phyloP scores from a whole-genome alignment of 2,329 filamentous ascomycete species.

The Trichoderma sp. region DNA sequence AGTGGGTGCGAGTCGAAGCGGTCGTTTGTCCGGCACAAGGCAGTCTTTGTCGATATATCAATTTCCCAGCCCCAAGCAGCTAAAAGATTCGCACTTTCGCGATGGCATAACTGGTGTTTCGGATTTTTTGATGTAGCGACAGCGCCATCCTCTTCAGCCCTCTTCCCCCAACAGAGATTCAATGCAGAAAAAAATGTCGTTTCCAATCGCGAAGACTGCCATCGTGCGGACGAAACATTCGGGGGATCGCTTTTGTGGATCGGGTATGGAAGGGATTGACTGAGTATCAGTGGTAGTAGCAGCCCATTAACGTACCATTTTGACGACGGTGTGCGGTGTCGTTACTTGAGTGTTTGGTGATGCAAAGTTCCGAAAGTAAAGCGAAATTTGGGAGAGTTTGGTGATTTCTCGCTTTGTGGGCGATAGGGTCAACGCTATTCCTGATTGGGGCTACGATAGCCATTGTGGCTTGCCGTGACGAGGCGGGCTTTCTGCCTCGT shows the following conservation, averaged over 20 bases:
- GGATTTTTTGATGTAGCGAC: background rate
- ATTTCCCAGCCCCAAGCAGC: background rate
- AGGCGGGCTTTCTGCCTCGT: constrained; percentile 24
- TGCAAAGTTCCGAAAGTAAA: constrained; percentile 37
- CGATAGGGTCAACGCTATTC: constrained; percentile 38
- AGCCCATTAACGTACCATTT: constrained; percentile 42
- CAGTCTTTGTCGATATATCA: constrained; percentile 20
- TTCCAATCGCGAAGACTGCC: constrained; percentile 27
- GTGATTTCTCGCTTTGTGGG: constrained; percentile 46
- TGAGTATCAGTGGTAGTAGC: constrained; percentile 12
- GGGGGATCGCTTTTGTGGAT: constrained; percentile 19
- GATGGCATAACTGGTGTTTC: background rate
- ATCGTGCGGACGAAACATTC: constrained; percentile 31
- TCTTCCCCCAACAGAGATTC: background rate
- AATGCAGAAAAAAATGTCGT: background rate
- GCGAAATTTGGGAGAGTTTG: constrained; percentile 42
- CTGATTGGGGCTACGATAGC: constrained; percentile 28
- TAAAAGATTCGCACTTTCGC: background rate
- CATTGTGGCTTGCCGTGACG: constrained; percentile 6
- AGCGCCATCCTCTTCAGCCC: background rate
- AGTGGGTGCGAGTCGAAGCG: constrained; percentile 14
- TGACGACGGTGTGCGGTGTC: constrained; percentile 46
- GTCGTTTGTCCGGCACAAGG: constrained; percentile 21
- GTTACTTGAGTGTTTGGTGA: constrained; percentile 43
- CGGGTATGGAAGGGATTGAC: constrained; percentile 13